Percentiles rank a stretch among this genome's conserved stretches.
Conservation (phyloP, 495 filamentous ascomycete genomes). For the Xylaria palmicola region DNA sequence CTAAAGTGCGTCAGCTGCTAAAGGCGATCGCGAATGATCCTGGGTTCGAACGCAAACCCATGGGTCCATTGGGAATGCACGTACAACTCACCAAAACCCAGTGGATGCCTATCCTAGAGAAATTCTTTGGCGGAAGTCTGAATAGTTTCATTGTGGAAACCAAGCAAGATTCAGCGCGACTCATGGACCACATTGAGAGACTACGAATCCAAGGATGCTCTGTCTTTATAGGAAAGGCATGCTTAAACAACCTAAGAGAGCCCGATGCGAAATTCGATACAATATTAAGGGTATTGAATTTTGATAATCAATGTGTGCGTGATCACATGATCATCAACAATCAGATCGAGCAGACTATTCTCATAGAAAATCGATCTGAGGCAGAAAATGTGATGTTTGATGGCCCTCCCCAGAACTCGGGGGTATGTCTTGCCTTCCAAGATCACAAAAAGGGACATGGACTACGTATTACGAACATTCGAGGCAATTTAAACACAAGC, state of each 20-base stretch:
- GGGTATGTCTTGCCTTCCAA: conserved; percentile 64
- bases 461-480: conserved; percentile 57
- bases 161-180: conserved; percentile 63
- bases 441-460: conserved; percentile 59
- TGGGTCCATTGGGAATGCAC: conserved; percentile 80
- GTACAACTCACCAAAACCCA: conserved; percentile 72
- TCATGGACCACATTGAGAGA: conserved; percentile 62
- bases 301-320: conserved; percentile 75
- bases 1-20: conserved; percentile 62
- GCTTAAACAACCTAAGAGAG: conserved; percentile 66
- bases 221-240: conserved; percentile 64
- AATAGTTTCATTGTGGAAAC: conserved; percentile 78
- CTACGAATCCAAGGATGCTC: conserved; percentile 52
- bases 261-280: conserved; percentile 73
- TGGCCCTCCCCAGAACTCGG: conserved; percentile 66
- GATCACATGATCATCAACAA: conserved; percentile 82
- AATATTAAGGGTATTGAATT: conserved; percentile 73
- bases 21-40: conserved; percentile 63
- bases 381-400: conserved; percentile 71
- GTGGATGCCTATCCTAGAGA: conserved; percentile 85
- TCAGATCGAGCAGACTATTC: conserved; percentile 76
- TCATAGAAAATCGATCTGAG: conserved; percentile 65
- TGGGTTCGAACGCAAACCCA: conserved; percentile 66
- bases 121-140: conserved; percentile 61
- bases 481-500: conserved; percentile 34